Percentiles rank a stretch among this genome's conserved stretches.
Conservation (phyloP, 2,329 filamentous ascomycete species). For the Sordariomycetes sp. region DNA sequence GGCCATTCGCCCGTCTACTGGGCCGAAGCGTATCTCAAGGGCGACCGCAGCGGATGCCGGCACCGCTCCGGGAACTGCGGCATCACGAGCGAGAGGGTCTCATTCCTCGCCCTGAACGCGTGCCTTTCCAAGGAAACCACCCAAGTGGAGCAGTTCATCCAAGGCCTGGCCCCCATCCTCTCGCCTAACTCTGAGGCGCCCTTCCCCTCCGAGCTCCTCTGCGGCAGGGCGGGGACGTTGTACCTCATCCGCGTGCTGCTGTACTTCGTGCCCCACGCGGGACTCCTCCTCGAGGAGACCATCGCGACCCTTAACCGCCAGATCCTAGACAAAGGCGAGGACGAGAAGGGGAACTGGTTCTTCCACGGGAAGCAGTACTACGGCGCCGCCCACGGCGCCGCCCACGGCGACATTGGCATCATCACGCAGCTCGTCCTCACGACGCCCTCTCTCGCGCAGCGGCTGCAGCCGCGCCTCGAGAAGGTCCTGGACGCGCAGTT, state of each 20-base stretch:
- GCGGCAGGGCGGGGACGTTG: slow-evolving; percentile 57
- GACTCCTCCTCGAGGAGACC: slow-evolving; percentile 36
- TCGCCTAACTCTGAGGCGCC: slow-evolving; percentile 10
- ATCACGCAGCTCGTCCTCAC: slow-evolving; percentile 58
- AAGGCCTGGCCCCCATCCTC: slow-evolving; percentile 23
- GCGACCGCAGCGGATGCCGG: slow-evolving; percentile 18
- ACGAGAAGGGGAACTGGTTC: slow-evolving; percentile 39
- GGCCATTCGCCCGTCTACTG: slow-evolving; percentile 30
- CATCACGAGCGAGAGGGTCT: slow-evolving; percentile 35
- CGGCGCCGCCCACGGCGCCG: slow-evolving; percentile 42
- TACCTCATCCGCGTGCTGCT: slow-evolving; percentile 57
- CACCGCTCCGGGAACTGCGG: slow-evolving; percentile 35
- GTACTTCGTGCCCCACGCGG: slow-evolving; percentile 39
- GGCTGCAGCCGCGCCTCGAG: slow-evolving; percentile 40
- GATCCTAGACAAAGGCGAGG: slow-evolving; percentile 42
- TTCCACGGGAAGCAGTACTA: slow-evolving; percentile 54
- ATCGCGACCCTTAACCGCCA: slow-evolving; percentile 46
- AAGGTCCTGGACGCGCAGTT: slow-evolving; percentile 49
- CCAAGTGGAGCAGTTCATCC: slow-evolving; percentile 27
- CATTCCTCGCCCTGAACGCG: slow-evolving; percentile 32
- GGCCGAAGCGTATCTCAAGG: slow-evolving; percentile 35
- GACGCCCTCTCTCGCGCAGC: slow-evolving; percentile 35
- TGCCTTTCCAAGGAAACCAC: slow-evolving; percentile 26
- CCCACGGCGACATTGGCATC: slow-evolving; percentile 59
- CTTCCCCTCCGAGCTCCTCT: slow-evolving; percentile 49